phyloP scores from a whole-genome alignment of 768 basidiomycete species.

The Boletus edulis region DNA sequence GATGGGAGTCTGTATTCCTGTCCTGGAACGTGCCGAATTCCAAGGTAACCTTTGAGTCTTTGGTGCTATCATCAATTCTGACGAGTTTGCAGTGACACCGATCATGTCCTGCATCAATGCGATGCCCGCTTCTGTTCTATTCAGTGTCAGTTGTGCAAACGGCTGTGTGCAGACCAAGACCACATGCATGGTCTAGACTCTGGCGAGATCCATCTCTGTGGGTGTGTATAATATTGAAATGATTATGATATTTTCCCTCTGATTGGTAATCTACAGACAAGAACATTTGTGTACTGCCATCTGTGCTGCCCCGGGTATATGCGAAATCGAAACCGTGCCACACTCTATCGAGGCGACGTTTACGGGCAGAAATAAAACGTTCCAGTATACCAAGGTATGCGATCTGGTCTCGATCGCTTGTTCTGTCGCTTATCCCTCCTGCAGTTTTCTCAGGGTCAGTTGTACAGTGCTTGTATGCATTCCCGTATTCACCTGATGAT shows the following conservation, averaged over 20 bases:
- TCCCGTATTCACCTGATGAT: neutral
- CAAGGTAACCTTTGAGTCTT: conserved; percentile 33
- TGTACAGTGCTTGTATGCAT: too few species aligned
- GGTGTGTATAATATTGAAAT: conserved; percentile 33
- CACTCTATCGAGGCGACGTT: conserved; percentile 63
- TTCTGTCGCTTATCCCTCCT: neutral
- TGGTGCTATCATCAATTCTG: neutral
- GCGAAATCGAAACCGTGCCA: conserved; percentile 57
- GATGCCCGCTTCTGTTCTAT: too few species aligned
- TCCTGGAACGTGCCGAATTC: conserved; percentile 38
- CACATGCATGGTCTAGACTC: conserved; percentile 52
- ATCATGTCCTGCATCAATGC: too few species aligned
- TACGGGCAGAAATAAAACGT: conserved; percentile 56
- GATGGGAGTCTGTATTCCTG: conserved; percentile 40
- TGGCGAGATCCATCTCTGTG: conserved; percentile 51
- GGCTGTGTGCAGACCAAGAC: conserved; percentile 23
- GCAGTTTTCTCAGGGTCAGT: conserved; percentile 56
- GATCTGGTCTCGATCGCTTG: neutral
- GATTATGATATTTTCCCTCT: neutral
- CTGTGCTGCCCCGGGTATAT: conserved; percentile 50
- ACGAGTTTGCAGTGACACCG: too few species aligned
- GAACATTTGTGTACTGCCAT: conserved; percentile 44
- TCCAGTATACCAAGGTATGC: conserved; percentile 61
- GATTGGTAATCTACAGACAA: conserved; percentile 37
- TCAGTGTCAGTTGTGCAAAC: too few species aligned